These are phyloP conservation scores for Penicillium fuscoglaucum DNA, from an alignment of 2,329 filamentous ascomycete species.

Conservation along the genomic window DNA sequence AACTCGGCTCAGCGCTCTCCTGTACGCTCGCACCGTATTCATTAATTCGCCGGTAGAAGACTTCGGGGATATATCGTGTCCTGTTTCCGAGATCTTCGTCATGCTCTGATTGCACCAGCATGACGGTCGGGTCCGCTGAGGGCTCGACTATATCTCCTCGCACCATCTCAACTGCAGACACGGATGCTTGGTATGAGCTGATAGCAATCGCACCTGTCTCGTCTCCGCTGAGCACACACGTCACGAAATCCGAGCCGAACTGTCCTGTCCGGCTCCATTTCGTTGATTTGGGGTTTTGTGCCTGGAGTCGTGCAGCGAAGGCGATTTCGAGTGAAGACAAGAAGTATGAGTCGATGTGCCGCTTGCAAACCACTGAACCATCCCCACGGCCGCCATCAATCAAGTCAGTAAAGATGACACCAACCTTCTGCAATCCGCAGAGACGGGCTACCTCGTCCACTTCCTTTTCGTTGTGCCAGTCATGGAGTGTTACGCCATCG, in stretches of 20 bases:
- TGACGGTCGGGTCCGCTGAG: slow-evolving; percentile 85
- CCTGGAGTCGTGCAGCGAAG: slow-evolving; percentile 85
- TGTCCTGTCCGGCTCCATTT: slow-evolving; percentile 96
- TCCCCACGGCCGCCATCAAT: slow-evolving; percentile 77
- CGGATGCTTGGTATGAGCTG: slow-evolving; percentile 90
- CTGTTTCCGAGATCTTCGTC: slow-evolving; percentile 69
- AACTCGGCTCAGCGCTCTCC: slow-evolving; percentile 93
- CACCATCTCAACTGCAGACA: slow-evolving; percentile 96
- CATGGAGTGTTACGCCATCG: slow-evolving; percentile 80
- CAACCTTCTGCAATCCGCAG: slow-evolving; percentile 84
- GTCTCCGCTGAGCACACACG: slow-evolving; percentile 92
- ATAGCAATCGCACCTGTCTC: slow-evolving; percentile 85
- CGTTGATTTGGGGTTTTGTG: slow-evolving; percentile 80
- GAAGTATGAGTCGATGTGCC: slow-evolving; percentile 92
- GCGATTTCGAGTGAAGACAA: slow-evolving; percentile 88
- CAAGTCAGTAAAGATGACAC: slow-evolving; percentile 93
- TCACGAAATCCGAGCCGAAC: slow-evolving; percentile 96
- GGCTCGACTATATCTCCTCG: slow-evolving; percentile 92
- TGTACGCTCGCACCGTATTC: slow-evolving; percentile 96
- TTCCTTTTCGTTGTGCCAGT: slow-evolving; percentile 82
- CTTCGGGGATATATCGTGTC: slow-evolving; percentile 90
- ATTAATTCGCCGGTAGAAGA: slow-evolving; percentile 94
- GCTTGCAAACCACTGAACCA: slow-evolving; percentile 88
- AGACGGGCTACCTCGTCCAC: slow-evolving; percentile 76
- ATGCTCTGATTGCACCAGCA: slow-evolving; percentile 92